Conservation (phyloP, 306 rosid genomes). For the Quercus wislizeni region DNA sequence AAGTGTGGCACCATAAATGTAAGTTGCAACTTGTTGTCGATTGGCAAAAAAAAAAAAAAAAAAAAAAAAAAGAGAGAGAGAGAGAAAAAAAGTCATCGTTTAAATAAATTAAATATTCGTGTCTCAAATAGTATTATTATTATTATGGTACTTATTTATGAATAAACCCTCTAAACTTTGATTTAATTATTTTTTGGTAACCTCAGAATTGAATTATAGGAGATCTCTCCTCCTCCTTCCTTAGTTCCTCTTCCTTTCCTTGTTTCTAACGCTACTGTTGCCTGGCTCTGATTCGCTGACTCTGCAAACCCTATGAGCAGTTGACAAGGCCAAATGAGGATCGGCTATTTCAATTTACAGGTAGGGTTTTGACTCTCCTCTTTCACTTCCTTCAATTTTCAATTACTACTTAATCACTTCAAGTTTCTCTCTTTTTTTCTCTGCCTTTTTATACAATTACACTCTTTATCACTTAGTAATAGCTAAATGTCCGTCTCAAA, state of each 20-base stretch:
- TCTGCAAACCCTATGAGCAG: constrained; percentile 6
- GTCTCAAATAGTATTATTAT: too few species aligned
- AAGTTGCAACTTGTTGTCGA: too few species aligned
- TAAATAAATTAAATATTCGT: too few species aligned
- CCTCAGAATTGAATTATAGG: neutral
- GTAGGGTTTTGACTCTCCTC: constrained; percentile 3
- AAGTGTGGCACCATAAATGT: too few species aligned
- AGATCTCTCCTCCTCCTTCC: neutral
- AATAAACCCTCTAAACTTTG: too few species aligned
- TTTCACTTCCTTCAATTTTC: neutral
- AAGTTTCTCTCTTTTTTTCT: neutral
- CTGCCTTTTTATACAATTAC: neutral
- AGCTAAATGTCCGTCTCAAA: neutral
- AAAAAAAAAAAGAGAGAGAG: too few species aligned
- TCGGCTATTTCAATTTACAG: constrained; percentile 5
- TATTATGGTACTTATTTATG: too few species aligned
- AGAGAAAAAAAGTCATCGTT: too few species aligned
- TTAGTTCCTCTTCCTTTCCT: constrained; percentile 1
- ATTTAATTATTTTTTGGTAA: neutral
- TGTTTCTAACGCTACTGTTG: constrained; percentile 19
- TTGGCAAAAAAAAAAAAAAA: too few species aligned
- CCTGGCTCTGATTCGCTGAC: neutral
- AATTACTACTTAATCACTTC: neutral
- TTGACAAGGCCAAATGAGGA: neutral
- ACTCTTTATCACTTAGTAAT: too few species aligned